Base-by-base conservation (phyloP, 805 yeast genomes). In the Torulaspora delbrueckii region DNA sequence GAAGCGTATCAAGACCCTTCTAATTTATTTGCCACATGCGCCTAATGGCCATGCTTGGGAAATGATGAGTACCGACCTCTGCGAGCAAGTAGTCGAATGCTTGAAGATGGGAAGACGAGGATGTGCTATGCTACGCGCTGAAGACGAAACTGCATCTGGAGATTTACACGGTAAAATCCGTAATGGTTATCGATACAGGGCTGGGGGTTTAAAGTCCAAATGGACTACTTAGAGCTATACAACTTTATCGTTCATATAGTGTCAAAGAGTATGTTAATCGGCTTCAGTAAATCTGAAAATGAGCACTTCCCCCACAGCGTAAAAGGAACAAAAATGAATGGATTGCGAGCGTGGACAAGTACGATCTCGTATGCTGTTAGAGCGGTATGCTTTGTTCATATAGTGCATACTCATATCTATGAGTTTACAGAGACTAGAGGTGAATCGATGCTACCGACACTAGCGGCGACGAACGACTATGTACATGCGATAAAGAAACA, bases 361-460 rank as follows among this genome's bases (percentile, higher is more conserved):
- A 69, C 74, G 2, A 42, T 68, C n/a, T 68, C 77, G n/a, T 75
- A 78, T 70, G 72, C 79, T 1, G 40, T 79, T 8, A 64, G 86
- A 25, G 79, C 82, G 3, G 81, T 84, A 3, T 83, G 88, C 50
- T 70, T 75, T 1, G 59, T 76, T 10, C 97, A 90, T 64, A 69
- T 89, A 8, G 60, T 82, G 7, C 85, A 79, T 52, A 79, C 79
- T 32, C 76, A 81, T 58, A 66, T 83, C 13, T 83, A 79, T 59
- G 95, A 86, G 59, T 79, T 83, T 61, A 77, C 89, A 6, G 88
- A 81, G 57, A 87, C 98, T 0, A 71, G 81, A 52, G 99, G 99
- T 1, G 97, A 89, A 60, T 86, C 96, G 23, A 93, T 93, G 99
- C 73, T 93, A 32, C 97, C 98, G 0, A 89, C 98, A 0, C 66